Evolutionary conservation across 257 asterid genomes (phyloP).

Genomic region (Nicotiana paniculata): DNA sequence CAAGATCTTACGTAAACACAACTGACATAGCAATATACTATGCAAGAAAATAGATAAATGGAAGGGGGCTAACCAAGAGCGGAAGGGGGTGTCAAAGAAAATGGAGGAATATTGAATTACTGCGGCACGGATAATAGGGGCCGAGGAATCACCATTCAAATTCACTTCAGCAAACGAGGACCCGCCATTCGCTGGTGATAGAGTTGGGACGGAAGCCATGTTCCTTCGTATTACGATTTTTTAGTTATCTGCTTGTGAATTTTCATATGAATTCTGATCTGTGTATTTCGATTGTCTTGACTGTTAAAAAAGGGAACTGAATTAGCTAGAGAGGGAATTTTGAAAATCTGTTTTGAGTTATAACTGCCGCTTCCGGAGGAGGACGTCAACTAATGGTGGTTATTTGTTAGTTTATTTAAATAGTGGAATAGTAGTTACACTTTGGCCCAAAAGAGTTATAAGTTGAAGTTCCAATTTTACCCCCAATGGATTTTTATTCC

Average conservation of each 20-base stretch:
- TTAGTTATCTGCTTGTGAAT: not conserved
- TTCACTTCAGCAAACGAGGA: no score
- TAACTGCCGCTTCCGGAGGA: not conserved
- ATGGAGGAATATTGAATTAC: slow-evolving; percentile 86
- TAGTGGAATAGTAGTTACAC: no score
- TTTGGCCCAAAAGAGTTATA: not conserved
- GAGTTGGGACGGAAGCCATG: slow-evolving; percentile 53
- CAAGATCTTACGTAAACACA: no score
- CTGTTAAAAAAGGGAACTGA: not conserved
- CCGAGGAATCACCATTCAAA: no score
- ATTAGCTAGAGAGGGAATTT: not conserved
- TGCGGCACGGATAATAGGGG: slow-evolving; percentile 51
- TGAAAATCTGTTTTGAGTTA: not conserved
- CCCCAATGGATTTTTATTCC: no score
- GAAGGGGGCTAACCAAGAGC: slow-evolving; percentile 50
- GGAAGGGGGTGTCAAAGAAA: slow-evolving; percentile 77
- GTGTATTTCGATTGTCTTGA: not conserved
- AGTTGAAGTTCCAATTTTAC: not conserved
- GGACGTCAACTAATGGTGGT: not conserved
- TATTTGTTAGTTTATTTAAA: not conserved
- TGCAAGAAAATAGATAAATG: no score
- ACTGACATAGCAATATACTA: no score
- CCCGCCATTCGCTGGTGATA: no score
- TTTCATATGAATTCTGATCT: not conserved
- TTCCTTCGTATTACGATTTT: not conserved